Evolutionary conservation across 371 early-diverging fungal species (phyloP).

Genomic region (Mortierella sp.): DNA sequence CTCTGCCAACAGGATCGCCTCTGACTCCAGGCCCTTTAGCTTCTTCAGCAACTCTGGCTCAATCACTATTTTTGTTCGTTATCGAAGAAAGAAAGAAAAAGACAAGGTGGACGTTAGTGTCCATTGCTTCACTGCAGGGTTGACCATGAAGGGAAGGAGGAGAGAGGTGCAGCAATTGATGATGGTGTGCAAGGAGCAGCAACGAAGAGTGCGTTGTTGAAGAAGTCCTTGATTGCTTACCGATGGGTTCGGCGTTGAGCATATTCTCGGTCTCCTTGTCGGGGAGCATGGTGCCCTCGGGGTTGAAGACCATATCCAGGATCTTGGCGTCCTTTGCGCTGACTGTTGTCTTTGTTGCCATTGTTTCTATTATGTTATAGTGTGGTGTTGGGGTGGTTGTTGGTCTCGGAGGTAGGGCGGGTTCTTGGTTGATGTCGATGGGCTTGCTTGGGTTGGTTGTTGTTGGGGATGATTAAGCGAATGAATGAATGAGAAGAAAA

Average conservation of each 20-base stretch:
- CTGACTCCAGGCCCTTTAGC: conserved; percentile 46
- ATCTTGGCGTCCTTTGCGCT: conserved; percentile 51
- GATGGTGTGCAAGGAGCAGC: too few relatives aligned
- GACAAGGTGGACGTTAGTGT: not conserved
- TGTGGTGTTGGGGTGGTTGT: not conserved
- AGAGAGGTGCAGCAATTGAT: too few relatives aligned
- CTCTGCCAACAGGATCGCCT: conserved; percentile 56
- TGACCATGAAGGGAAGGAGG: too few relatives aligned
- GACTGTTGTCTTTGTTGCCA: conserved; percentile 31
- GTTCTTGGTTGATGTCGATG: not conserved
- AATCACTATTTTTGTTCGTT: conserved; percentile 24
- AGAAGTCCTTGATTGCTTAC: conserved; percentile 9
- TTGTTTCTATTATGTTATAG: conserved; percentile 1
- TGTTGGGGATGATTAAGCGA: not conserved
- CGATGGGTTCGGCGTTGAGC: conserved; percentile 32
- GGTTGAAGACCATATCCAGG: conserved; percentile 58
- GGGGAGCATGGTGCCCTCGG: conserved; percentile 55
- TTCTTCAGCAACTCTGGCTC: conserved; percentile 48
- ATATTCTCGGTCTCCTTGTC: conserved; percentile 49
- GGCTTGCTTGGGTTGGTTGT: conserved; percentile 2
- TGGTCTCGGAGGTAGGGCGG: not conserved
- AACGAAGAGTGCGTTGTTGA: too few relatives aligned
- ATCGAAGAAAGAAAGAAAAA: not conserved
- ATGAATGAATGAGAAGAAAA: not conserved
- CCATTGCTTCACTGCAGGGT: not conserved